Conservation (phyloP, 441 rosid species). For the Metrosideros polymorpha region DNA sequence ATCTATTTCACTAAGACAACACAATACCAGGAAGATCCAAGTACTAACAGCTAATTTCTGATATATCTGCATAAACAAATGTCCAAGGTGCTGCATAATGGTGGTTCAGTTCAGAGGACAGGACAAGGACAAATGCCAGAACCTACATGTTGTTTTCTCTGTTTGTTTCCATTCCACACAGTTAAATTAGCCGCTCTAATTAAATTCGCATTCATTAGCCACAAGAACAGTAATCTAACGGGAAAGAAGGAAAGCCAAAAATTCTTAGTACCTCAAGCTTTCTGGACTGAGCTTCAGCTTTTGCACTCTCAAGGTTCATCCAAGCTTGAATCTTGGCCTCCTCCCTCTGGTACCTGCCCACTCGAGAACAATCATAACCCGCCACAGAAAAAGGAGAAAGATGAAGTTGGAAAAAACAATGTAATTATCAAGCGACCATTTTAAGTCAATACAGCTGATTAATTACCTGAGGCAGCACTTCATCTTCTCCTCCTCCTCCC, state of each 20-base stretch:
- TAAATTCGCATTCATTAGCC: not conserved
- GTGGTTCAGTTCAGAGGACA: not conserved
- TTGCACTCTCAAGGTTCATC: constrained; percentile 86
- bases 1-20: not conserved
- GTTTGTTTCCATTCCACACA: not conserved
- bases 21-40: not conserved
- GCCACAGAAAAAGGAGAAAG: not conserved
- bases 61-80: not conserved
- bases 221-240: not conserved
- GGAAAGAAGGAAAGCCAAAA: not conserved
- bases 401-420: not conserved
- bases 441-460: not conserved
- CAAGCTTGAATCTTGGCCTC: constrained; percentile 94
- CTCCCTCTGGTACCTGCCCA: constrained; percentile 76
- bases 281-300: constrained; percentile 92
- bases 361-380: not conserved
- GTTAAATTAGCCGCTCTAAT: not conserved
- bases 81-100: not conserved
- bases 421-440: not conserved
- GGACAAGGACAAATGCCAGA: not conserved
- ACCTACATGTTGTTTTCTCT: not conserved
- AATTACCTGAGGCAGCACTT: constrained; percentile 69
- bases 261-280: constrained; percentile 65
- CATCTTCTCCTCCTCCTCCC: constrained; percentile 75
- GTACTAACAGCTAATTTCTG: not conserved